phyloP scores from a whole-genome alignment of 495 filamentous ascomycete species.

The Neurospora tetrasperma region DNA sequence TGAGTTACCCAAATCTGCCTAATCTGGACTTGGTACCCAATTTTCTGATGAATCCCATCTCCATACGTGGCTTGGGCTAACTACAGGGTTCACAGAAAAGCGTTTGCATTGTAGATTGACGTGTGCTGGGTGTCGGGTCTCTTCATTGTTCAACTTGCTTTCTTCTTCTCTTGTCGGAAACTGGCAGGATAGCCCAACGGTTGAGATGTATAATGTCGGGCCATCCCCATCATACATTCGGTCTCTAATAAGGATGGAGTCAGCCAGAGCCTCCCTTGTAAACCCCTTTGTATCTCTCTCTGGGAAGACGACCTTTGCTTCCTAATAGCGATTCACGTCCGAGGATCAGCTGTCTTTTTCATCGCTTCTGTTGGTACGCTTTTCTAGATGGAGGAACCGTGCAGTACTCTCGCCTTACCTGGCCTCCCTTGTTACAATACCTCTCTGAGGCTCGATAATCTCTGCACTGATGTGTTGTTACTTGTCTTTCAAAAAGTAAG shows the following conservation, averaged over 20 bases:
- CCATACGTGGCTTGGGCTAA: neutral
- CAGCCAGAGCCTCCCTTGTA: neutral
- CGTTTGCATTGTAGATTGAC: neutral
- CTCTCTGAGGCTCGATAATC: slow-evolving; percentile 1
- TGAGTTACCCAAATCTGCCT: neutral
- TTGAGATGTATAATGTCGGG: neutral
- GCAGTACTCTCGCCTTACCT: neutral
- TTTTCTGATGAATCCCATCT: neutral
- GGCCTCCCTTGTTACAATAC: neutral
- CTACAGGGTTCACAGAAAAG: neutral
- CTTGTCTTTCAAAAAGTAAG: slow-evolving; percentile 20
- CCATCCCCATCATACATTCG: neutral
- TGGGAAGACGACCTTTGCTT: slow-evolving; percentile 3
- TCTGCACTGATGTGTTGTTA: slow-evolving; percentile 20
- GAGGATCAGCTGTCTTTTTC: neutral
- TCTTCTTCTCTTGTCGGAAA: neutral
- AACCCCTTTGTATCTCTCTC: neutral
- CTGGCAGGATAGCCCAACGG: neutral
- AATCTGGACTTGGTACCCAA: neutral
- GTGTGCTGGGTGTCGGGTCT: neutral
- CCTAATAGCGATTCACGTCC: neutral
- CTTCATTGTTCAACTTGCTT: neutral
- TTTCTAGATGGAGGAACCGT: neutral
- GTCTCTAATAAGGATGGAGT: neutral
- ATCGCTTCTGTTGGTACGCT: neutral